Evolutionary conservation across 1,139 yeast species (phyloP).

Genomic region (Hansenula anomala): DNA sequence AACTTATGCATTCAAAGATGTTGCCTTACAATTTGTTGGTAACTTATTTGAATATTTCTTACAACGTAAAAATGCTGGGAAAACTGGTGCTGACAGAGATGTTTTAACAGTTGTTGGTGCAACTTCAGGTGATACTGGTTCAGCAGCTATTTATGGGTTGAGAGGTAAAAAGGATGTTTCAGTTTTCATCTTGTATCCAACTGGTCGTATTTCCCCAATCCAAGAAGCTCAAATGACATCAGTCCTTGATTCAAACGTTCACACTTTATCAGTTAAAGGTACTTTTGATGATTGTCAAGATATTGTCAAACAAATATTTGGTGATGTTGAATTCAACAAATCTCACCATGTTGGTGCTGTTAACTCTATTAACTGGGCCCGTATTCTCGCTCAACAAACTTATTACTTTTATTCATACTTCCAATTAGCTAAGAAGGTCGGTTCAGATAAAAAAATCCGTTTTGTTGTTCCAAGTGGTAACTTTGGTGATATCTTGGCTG

Average conservation of each 20-base stretch:
- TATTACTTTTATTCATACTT: conserved; percentile 92
- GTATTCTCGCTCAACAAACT: conserved; percentile 95
- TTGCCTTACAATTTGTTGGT: conserved; percentile 96
- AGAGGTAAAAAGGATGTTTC: conserved; percentile 96
- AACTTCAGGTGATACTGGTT: conserved; percentile 98
- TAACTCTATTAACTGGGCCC: conserved; percentile 98
- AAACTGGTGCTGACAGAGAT: conserved; percentile 60
- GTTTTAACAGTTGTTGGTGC: conserved; percentile 97
- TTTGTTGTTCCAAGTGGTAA: conserved; percentile 97
- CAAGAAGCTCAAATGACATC: conserved; percentile 99
- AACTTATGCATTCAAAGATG: conserved; percentile 97
- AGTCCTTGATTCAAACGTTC: conserved; percentile 90
- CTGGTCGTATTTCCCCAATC: conserved; percentile 94
- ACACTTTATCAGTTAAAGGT: conserved; percentile 90
- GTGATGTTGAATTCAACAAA: conserved; percentile 80
- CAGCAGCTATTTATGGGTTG: conserved; percentile 97
- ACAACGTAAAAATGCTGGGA: conserved; percentile 65
- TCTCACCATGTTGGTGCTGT: conserved; percentile 96
- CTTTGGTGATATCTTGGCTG: conserved; percentile 97
- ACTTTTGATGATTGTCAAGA: conserved; percentile 98
- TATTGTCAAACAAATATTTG: conserved; percentile 87
- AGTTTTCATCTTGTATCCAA: conserved; percentile 92
- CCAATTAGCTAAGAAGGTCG: conserved; percentile 49
- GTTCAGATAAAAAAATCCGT: conserved; percentile 49
- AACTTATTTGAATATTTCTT: conserved; percentile 91